Evolutionary conservation across 2,329 filamentous ascomycete species (phyloP), one percentile per base, ranked within the genome.

Genomic region (Coleophoma cylindrospora): DNA sequence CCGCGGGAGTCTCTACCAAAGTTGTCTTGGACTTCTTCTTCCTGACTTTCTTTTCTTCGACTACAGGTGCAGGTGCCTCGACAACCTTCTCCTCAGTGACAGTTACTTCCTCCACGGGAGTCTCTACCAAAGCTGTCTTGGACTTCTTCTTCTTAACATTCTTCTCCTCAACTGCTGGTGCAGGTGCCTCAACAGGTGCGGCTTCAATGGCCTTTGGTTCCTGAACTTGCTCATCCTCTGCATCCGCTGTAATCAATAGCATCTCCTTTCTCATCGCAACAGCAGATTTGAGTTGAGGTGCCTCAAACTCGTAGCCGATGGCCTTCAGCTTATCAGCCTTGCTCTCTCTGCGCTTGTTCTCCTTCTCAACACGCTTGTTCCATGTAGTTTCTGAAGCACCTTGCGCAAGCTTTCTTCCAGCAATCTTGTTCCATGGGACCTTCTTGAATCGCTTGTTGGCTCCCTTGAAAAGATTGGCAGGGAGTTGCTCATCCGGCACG

Each of bases 371-470:
- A 66, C 84, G 86, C 71, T 81, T 81, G 52, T 84, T 75, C 94
- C 94, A 99, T n/a, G 76, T 74, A 34, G 86, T 81, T 64, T 90
- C 82, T 17, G 86, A 81, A 57, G 81, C 79, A 40, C 88, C 87
- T 65, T 85, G 82, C 62, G 86, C 83, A 57, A 97, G 76, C 60
- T 82, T 79, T 60, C 83, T 77, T 45, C 89, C 89, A 53, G 87
- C 87, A 67, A 97, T 86, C 72, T 88, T 88, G 71, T 91, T 94
- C 77, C 89, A 86, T 17, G 94, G 92, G 12, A 92, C 83, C 55
- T 79, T 79, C 77, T 95, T 95, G 78, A 94, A 96, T 50, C 91
- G 86, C 63, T 83, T 84, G 70, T 95, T 92, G 62, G 91, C 89
- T 36, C 91, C 91, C 72, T 94, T 91, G 82, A 91, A 97, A 48